phyloP scores from a whole-genome alignment of 345 rosid genomes.

The Lumnitzera racemosa region DNA sequence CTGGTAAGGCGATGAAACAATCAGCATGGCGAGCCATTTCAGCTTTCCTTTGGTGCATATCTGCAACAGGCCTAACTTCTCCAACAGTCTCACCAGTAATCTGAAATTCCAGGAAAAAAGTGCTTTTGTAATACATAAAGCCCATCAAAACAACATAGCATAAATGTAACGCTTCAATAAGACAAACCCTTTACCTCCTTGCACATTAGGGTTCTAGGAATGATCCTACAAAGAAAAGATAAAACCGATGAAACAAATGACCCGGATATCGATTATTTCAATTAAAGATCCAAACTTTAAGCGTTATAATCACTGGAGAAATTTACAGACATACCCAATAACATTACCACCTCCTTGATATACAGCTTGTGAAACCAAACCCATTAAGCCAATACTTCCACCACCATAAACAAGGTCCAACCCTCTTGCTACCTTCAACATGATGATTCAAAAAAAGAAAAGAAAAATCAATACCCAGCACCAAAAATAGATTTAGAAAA shows the following conservation, averaged over 20 bases:
- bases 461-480: not conserved
- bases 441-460: not conserved
- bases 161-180: not conserved
- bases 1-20: conserved; percentile 95
- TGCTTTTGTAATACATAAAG: not conserved
- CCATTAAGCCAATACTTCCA: conserved; percentile 94
- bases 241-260: not conserved
- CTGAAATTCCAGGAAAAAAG: not conserved
- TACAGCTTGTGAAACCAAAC: conserved; percentile 80
- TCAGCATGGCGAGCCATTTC: conserved; percentile 96
- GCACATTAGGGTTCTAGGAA: conserved; percentile 43
- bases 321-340: conserved; percentile 50
- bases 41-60: conserved; percentile 97
- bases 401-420: conserved; percentile 93
- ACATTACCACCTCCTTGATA: conserved; percentile 76
- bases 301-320: not conserved
- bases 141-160: not conserved
- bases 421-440: conserved; percentile 49
- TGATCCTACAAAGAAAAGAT: conserved; percentile 25
- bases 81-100: conserved; percentile 50
- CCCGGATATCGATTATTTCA: not conserved
- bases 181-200: conserved; percentile 32
- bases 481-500: not conserved
- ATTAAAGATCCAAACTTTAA: not conserved
- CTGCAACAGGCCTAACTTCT: conserved; percentile 78